These are phyloP conservation scores for Rhizopogon rudus DNA, from an alignment of 768 basidiomycete genomes.

Conservation along the genomic window DNA sequence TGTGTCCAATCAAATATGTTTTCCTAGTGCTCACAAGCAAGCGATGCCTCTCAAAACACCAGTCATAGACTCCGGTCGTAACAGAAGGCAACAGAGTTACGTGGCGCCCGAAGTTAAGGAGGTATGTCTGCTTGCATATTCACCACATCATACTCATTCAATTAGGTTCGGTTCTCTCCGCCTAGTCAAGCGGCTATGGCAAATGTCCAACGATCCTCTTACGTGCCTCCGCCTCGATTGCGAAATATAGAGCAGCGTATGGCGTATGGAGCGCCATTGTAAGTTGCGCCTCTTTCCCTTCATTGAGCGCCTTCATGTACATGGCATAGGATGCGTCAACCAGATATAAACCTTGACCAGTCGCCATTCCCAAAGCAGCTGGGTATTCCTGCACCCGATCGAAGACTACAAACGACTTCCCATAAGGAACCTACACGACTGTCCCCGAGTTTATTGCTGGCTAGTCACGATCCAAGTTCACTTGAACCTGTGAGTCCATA, in stretches of 20 bases:
- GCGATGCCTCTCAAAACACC: not conserved
- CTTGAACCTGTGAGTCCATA: not conserved
- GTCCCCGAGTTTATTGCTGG: not conserved
- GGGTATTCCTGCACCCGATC: not conserved
- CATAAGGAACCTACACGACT: not conserved
- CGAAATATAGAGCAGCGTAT: not conserved
- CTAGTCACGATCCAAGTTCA: too few species aligned
- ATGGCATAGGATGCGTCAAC: not conserved
- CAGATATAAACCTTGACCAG: not conserved
- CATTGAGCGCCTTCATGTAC: not conserved
- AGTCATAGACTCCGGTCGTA: not conserved
- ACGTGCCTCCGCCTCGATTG: not conserved
- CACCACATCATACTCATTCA: not conserved
- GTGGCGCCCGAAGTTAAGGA: not conserved
- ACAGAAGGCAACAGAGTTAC: not conserved
- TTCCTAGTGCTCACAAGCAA: too few species aligned
- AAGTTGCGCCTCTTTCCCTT: not conserved
- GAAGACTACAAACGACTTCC: not conserved
- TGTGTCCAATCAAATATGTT: not conserved
- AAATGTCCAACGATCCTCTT: not conserved
- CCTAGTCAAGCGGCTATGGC: not conserved
- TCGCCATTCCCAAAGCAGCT: not conserved
- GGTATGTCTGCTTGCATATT: not conserved
- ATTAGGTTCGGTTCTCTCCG: not conserved
- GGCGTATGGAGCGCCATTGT: not conserved